Conservation (phyloP, 2,329 filamentous ascomycete species). For the Ilyonectria destructans region DNA sequence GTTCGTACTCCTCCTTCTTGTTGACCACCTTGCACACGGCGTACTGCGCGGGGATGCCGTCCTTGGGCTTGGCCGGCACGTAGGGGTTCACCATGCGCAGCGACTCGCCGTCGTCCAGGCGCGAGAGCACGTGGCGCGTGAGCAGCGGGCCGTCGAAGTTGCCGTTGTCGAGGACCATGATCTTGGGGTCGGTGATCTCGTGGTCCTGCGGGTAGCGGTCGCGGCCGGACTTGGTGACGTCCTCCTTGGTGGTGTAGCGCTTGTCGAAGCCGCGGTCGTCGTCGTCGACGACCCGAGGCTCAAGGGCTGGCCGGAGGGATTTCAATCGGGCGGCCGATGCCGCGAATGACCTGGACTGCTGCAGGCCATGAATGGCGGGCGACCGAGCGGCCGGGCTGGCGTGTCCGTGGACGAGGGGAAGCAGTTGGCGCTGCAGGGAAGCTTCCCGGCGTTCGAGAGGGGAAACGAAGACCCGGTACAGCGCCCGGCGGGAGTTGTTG, state of each 20-base stretch:
- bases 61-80: constrained; percentile 50
- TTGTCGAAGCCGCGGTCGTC: constrained; percentile 50
- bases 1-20: constrained; percentile 66
- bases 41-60: constrained; percentile 45
- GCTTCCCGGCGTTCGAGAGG: constrained; percentile 51
- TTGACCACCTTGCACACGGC: constrained; percentile 82
- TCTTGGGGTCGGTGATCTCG: constrained; percentile 61
- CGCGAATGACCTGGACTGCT: constrained; percentile 40
- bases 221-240: constrained; percentile 54
- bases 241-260: constrained; percentile 56
- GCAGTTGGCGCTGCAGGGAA: constrained; percentile 44
- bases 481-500: constrained; percentile 62
- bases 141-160: constrained; percentile 57
- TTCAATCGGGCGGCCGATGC: constrained; percentile 27
- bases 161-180: constrained; percentile 61
- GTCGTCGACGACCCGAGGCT: constrained; percentile 18
- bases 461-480: constrained; percentile 64
- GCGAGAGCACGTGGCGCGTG: constrained; percentile 60
- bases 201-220: constrained; percentile 61
- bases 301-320: constrained; percentile 12
- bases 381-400: neutral
- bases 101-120: constrained; percentile 55
- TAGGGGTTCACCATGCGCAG: constrained; percentile 62
- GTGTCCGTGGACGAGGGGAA: constrained; percentile 35
- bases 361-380: constrained; percentile 15